Base-by-base conservation (phyloP, 805 yeast genomes). In the Starmerella scarabaei region DNA sequence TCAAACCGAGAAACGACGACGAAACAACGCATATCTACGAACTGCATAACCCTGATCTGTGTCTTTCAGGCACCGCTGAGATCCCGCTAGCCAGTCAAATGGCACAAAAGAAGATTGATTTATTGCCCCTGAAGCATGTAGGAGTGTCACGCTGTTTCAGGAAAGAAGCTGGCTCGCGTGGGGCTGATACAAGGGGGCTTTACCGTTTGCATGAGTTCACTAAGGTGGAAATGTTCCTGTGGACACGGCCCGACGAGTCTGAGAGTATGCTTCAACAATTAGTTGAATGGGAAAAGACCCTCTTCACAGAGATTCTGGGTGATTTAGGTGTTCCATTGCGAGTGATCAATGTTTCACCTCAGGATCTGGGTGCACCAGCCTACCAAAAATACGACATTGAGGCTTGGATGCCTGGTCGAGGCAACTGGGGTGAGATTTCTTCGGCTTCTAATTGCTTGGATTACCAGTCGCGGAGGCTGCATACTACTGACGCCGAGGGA, bases 391-490 rank as follows among this genome's bases (percentile, higher is more conserved):
- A 76, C 56, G 98, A 91, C 52, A 82, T 86, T 42, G 98, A 91
- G 60, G 94, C 86, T 0, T 83, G 94, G 85, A 88, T 91, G 97
- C 97, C 97, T 0, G 96, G 97, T 2, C 72, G 95, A 52, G 86
- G 83, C 1, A 58, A 63, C 2, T 88, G 93, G 83, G 98, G 98
- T 3, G 98, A 91, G 57, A 67, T 91, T 24, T 76, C 93, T 1
- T 82, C 94, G 21, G 70, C 93, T 1, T 85, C 96, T 2, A 88
- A 86, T 56, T 91, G 98, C 59, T 72, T 84, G 3, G 96, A 86
- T 50, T 91, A 73, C 58, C 98, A 91, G 62, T 64, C 93, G 6
- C 69, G 94, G 58, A 69, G 97, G 53, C 66, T 91, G 50, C 76
- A 77, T 30, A 79, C 93, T 5, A 35, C 39, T 0, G 62, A 56